Evolutionary conservation across 2,329 filamentous ascomycete species (phyloP).

Genomic region (Colletotrichum phormii): DNA sequence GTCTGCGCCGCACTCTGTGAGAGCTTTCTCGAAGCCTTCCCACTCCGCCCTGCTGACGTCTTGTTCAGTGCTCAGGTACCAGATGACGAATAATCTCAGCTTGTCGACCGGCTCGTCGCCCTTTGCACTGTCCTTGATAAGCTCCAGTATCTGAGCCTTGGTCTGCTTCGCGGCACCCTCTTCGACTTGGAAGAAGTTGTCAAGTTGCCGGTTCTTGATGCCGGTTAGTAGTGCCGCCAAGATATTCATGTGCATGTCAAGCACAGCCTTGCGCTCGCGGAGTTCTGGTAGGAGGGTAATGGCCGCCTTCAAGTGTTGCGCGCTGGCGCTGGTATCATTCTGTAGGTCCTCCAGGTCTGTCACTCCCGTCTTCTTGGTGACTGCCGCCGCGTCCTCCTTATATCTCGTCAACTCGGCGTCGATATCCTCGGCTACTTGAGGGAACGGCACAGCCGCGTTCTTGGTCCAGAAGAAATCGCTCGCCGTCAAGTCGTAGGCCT

Average conservation of each 20-base stretch:
- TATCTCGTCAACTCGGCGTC: constrained; percentile 94
- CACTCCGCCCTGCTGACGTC: constrained; percentile 87
- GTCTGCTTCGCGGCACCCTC: constrained; percentile 93
- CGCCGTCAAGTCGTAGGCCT: constrained; percentile 88
- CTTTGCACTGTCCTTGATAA: constrained; percentile 84
- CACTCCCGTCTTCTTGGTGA: constrained; percentile 95
- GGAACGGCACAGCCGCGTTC: constrained; percentile 91
- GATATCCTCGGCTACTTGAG: constrained; percentile 95
- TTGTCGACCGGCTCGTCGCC: constrained; percentile 90
- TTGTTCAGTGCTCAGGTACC: constrained; percentile 94
- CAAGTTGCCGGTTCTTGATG: constrained; percentile 94
- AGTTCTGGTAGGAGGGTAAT: constrained; percentile 94
- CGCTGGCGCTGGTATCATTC: constrained; percentile 88
- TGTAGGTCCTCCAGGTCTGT: constrained; percentile 93
- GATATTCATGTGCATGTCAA: constrained; percentile 99
- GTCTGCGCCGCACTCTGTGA: constrained; percentile 81
- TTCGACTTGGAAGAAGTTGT: constrained; percentile 96
- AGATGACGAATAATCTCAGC: constrained; percentile 93
- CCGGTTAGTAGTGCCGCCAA: constrained; percentile 66
- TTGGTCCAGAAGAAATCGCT: constrained; percentile 98
- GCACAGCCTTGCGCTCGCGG: constrained; percentile 87
- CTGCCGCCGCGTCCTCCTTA: constrained; percentile 92
- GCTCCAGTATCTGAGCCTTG: constrained; percentile 87
- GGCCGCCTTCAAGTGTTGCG: constrained; percentile 94
- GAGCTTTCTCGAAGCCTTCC: constrained; percentile 85